These are phyloP conservation scores for Corymbia citriodora DNA, from an alignment of 441 rosid species.

Conservation along the genomic window DNA sequence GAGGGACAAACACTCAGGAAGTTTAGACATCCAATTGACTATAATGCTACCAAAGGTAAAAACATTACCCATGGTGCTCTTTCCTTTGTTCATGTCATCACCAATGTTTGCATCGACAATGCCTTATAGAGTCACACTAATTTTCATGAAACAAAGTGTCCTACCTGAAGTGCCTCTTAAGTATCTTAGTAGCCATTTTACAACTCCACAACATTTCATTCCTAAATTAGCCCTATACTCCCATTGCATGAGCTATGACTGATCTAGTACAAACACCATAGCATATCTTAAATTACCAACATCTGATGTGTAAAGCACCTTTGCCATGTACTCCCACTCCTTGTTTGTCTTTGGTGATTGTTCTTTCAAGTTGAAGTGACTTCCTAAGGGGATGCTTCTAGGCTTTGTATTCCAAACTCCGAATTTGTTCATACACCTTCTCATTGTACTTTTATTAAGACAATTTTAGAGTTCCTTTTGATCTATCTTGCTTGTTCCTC, in stretches of 20 bases:
- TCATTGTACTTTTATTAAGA: neutral
- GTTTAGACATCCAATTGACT: neutral
- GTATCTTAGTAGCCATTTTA: neutral
- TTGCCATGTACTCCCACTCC: neutral
- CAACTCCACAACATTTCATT: neutral
- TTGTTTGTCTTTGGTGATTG: neutral
- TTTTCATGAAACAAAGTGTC: neutral
- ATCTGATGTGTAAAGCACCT: neutral
- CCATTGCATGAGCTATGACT: too few relatives aligned
- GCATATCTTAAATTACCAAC: neutral
- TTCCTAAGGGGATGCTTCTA: neutral
- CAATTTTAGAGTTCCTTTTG: neutral
- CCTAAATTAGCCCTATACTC: too few relatives aligned
- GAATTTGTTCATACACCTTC: accelerated
- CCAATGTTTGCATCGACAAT: accelerated
- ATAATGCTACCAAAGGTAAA: neutral
- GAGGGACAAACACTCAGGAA: accelerated
- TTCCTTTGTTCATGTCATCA: neutral
- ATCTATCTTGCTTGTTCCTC: neutral
- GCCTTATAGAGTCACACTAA: accelerated
- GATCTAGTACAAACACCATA: too few relatives aligned
- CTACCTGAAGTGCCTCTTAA: neutral
- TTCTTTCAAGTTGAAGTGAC: neutral
- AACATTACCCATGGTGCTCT: neutral
- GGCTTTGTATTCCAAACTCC: neutral